Percentiles rank a stretch among this genome's conserved stretches.
Evolutionary conservation across 208 protist species (phyloP).

Genomic region (Leishmania lainsoni): DNA sequence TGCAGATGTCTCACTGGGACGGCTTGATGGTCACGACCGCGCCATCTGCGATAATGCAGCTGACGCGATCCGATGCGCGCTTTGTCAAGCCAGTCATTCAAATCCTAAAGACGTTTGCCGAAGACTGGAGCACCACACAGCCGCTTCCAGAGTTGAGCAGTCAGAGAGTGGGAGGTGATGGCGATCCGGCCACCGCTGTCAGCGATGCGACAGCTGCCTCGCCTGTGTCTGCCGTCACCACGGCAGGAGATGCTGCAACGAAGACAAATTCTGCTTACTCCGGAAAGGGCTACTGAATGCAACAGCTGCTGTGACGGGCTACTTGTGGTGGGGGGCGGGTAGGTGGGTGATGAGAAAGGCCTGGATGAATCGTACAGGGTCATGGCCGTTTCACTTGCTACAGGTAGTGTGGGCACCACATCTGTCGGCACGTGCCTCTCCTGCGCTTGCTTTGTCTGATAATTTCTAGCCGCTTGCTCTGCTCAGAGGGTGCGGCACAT

Average conservation of each 20-base stretch:
- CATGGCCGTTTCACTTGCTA: no score
- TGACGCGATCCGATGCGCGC: constrained; percentile 31
- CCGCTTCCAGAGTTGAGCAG: not conserved
- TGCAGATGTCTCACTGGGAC: constrained; percentile 48
- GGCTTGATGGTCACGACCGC: constrained; percentile 38
- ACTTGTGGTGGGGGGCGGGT: not conserved
- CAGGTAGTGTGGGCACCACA: no score
- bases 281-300: not conserved
- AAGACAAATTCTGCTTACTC: not conserved
- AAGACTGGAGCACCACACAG: constrained; percentile 13
- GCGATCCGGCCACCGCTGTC: not conserved
- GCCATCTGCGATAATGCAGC: constrained; percentile 35
- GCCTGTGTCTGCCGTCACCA: not conserved
- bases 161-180: not conserved
- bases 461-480: no score
- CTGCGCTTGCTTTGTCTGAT: no score
- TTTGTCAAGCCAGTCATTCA: constrained; percentile 33
- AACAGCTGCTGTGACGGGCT: not conserved
- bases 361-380: no score
- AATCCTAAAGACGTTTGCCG: constrained; percentile 22
- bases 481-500: not conserved
- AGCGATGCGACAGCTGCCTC: not conserved
- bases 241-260: not conserved
- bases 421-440: no score
- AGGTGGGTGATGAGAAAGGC: not conserved